Evolutionary conservation across 2,329 filamentous ascomycete species (phyloP).

Genomic region (Claviceps arundinis): DNA sequence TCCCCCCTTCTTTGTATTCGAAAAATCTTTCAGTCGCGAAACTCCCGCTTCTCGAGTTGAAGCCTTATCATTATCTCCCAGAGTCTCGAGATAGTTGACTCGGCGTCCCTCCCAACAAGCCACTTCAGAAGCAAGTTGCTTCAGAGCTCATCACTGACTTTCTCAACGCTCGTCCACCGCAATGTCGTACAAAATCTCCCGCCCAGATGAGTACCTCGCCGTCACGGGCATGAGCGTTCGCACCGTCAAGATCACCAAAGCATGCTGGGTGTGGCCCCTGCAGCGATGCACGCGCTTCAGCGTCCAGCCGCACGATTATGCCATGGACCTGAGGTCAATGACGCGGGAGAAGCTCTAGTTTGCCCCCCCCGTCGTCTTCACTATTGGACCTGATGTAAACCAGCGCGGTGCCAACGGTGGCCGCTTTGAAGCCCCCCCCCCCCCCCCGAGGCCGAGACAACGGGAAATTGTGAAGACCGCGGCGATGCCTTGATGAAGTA

Average conservation of each 20-base stretch:
- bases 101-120: too few relatives aligned
- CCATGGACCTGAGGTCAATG: slow-evolving; percentile 75
- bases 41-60: neutral
- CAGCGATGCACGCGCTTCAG: slow-evolving; percentile 51
- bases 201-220: slow-evolving; percentile 75
- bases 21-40: too few relatives aligned
- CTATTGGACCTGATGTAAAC: slow-evolving; percentile 67
- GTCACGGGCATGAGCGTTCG: slow-evolving; percentile 68
- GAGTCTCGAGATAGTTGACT: neutral
- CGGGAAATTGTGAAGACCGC: slow-evolving; percentile 31
- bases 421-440: neutral
- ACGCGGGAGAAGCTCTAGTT: slow-evolving; percentile 81
- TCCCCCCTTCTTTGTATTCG: too few relatives aligned
- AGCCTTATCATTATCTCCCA: neutral
- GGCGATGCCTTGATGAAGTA: slow-evolving; percentile 65
- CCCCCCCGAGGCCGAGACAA: slow-evolving; percentile 8
- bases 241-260: slow-evolving; percentile 66
- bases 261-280: slow-evolving; percentile 57
- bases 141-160: neutral
- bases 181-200: slow-evolving; percentile 55
- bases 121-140: neutral
- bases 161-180: neutral
- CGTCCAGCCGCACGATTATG: slow-evolving; percentile 69
- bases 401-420: slow-evolving; percentile 32
- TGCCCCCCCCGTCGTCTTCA: slow-evolving; percentile 70